phyloP scores from a whole-genome alignment of 176 grass and related monocot genomes.

The Dendrocalamus sinicus region DNA sequence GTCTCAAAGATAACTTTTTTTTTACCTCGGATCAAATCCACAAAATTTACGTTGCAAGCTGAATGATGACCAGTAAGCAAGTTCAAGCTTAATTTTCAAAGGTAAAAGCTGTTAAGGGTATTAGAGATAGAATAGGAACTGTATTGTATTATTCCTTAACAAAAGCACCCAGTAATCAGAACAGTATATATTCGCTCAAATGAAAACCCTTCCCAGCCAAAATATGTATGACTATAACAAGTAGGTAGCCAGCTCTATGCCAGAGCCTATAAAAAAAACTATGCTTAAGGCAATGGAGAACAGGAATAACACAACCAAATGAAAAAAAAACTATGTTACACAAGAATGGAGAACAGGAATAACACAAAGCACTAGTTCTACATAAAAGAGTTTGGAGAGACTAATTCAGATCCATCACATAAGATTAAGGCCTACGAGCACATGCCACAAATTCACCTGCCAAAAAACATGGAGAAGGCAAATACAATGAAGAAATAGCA shows the following conservation, averaged over 20 bases:
- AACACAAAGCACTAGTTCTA: not conserved
- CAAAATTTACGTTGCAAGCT: not conserved
- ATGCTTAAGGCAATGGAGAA: not conserved
- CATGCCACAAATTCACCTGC: not conserved
- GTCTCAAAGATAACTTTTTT: not conserved
- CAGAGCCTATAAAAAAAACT: not conserved
- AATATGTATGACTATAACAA: not conserved
- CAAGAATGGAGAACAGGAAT: slow-evolving; percentile 13
- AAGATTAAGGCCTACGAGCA: not conserved
- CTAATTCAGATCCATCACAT: not conserved
- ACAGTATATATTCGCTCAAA: not conserved
- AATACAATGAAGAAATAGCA: not conserved
- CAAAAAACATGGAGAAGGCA: not conserved
- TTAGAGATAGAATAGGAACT: no score
- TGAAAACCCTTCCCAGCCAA: not conserved
- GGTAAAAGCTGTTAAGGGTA: not conserved
- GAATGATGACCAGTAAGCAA: slow-evolving; percentile 1
- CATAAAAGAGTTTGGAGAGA: slow-evolving; percentile 6
- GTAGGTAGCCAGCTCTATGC: not conserved
- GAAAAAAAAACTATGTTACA: not conserved
- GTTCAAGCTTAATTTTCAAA: not conserved
- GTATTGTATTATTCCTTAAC: no score
- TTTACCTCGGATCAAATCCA: not conserved
- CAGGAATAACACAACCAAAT: not conserved
- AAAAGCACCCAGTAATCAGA: not conserved